Percentiles rank a stretch among this genome's conserved stretches.
These are phyloP conservation scores for Atalantia buxifolia DNA, from an alignment of 345 rosid species.

Conservation along the genomic window DNA sequence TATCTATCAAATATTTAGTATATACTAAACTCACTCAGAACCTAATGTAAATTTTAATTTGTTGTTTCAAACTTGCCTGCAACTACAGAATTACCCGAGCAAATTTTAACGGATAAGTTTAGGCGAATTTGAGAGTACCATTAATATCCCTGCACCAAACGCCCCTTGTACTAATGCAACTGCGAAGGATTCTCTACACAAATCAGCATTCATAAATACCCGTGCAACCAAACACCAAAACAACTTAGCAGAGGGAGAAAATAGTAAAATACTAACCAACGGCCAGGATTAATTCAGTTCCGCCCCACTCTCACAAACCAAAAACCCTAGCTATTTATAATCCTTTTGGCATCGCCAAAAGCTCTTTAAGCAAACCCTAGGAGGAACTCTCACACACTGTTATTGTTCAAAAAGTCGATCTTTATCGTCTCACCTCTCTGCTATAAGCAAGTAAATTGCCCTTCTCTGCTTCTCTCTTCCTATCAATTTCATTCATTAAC, in stretches of 20 bases:
- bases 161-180: background rate
- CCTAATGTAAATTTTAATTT: no score
- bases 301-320: background rate
- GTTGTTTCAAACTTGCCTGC: accelerated
- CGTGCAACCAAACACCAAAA: background rate
- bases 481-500: background rate
- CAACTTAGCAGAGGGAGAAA: background rate
- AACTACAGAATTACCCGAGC: no score
- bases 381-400: background rate
- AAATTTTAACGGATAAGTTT: no score
- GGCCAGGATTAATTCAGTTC: conserved; percentile 10
- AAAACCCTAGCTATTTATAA: conserved; percentile 30
- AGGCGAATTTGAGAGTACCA: no score
- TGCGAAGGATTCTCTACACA: background rate
- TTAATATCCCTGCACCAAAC: background rate
- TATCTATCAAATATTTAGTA: accelerated
- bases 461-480: background rate
- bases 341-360: background rate
- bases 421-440: background rate
- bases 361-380: background rate
- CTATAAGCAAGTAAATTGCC: background rate
- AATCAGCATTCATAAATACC: background rate
- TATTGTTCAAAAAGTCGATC: no score
- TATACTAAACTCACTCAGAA: no score
- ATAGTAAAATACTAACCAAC: background rate